Base-by-base conservation (phyloP, 495 filamentous ascomycete genomes). In the Penicillium pancosmium region DNA sequence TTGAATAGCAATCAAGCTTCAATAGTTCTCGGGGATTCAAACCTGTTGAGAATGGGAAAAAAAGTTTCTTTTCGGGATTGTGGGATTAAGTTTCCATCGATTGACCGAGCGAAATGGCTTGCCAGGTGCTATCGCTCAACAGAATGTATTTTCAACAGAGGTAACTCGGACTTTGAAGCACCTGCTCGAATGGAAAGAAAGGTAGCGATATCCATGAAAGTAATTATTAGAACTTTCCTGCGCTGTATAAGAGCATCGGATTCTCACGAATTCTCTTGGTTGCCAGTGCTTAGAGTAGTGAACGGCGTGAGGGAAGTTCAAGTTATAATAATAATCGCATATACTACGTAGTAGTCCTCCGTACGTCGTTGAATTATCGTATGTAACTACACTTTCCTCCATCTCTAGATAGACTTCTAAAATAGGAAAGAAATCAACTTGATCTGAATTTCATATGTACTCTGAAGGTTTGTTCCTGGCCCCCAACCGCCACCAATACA, bases 401-500 rank as follows among this genome's bases (percentile, higher is more conserved):
- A 36, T 36, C 34, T 23, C 36, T 13, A 38, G 36, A 38, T 38
- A n/a, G 11, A 38, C 15, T 38, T 13, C 11, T n/a, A 12, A 18
- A 44, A 16, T 10, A 44, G 41, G 41, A 44, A 16, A 44, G 41
- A 4, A 44, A 7, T 44, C 41, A 44, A 16, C 41, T 44, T n/a
- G n/a, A 0, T n/a, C n/a, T 44, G 16, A 8, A 48, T 23, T 23
- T 23, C 23, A 7, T n/a, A 25, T 19, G 23, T 25, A 48, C 3
- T 13, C 15, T 38, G 9, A 46, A 19, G 5, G 16, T 47, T 21
- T 55, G 41, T 41, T 36, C 27, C 41, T 47, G 15, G 40, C 23
- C 7, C 52, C 40, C n/a, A 55, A 40, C 13, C 8, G 21, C 40
- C n/a, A 55, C 16, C 52, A 43, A 34, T 35, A 49, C 23, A 35